Conservation (phyloP, 2,329 filamentous ascomycete genomes). For the Alternaria infectoria region DNA sequence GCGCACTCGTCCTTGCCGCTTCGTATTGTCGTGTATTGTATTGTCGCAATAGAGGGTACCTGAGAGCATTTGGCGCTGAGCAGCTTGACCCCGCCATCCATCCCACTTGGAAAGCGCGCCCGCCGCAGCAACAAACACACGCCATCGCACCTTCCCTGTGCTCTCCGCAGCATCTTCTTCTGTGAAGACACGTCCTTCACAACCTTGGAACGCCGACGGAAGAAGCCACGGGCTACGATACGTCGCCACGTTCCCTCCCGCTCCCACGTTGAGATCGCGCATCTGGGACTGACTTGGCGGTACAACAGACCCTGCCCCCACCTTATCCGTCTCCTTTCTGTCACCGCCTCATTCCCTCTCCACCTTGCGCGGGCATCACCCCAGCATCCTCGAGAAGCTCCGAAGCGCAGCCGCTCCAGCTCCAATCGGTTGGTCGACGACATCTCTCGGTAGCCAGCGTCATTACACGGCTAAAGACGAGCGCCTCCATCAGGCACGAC, state of each 20-base stretch:
- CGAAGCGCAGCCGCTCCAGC: background rate
- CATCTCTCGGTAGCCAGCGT: background rate
- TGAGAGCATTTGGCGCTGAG: slow-evolving; percentile 5
- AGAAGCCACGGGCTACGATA: background rate
- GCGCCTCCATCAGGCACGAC: background rate
- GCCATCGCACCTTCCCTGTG: slow-evolving; percentile 10
- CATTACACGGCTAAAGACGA: slow-evolving; percentile 3
- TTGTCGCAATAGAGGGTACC: background rate
- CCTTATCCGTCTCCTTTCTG: slow-evolving; percentile 17
- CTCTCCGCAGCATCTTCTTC: background rate
- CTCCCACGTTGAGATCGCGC: background rate
- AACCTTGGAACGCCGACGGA: background rate
- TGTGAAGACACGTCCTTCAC: background rate
- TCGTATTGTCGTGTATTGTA: background rate
- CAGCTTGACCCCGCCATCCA: slow-evolving; percentile 12
- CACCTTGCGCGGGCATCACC: slow-evolving; percentile 11
- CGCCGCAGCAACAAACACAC: slow-evolving; percentile 9
- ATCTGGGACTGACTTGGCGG: slow-evolving; percentile 7
- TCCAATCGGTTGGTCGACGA: background rate
- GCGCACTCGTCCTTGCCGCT: background rate
- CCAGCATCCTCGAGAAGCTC: slow-evolving; percentile 5
- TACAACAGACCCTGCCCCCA: slow-evolving; percentile 15
- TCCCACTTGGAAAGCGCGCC: slow-evolving; percentile 10
- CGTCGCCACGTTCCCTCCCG: background rate
- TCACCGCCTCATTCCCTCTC: slow-evolving; percentile 17